These are phyloP conservation scores for Porodaedalea pini DNA, from an alignment of 1,284 basidiomycete genomes.

Conservation along the genomic window DNA sequence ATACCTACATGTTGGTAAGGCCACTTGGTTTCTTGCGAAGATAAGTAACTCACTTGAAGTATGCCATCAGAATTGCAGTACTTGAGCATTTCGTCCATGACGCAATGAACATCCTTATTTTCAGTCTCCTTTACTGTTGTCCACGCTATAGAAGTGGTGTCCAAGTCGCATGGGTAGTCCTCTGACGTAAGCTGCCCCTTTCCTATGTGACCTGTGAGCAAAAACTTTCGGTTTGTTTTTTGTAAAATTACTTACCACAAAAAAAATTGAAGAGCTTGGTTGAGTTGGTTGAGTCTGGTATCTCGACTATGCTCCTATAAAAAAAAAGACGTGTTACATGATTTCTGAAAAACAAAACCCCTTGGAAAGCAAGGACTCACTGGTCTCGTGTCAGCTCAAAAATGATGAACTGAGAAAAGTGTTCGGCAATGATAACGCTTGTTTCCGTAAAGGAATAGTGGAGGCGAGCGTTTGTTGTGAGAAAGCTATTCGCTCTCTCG, in stretches of 20 bases:
- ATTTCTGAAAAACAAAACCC: neutral
- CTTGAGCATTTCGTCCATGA: conserved; percentile 12
- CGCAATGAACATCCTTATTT: neutral
- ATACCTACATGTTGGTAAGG: conserved; percentile 3
- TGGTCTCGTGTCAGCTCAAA: conserved; percentile 41
- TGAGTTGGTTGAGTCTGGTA: neutral
- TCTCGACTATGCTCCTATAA: neutral
- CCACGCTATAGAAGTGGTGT: conserved; percentile 19
- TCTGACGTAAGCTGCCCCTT: conserved; percentile 12
- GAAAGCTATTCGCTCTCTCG: conserved; percentile 38
- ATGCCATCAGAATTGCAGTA: neutral
- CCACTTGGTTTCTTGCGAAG: neutral
- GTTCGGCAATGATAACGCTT: conserved; percentile 43
- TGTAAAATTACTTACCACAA: conserved; percentile 30
- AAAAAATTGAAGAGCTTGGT: neutral
- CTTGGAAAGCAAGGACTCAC: conserved; percentile 36
- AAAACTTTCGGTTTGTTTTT: conserved; percentile 45
- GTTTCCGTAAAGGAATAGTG: conserved; percentile 44
- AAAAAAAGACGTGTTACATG: too few relatives aligned
- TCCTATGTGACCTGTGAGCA: conserved; percentile 44
- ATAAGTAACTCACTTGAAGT: neutral
- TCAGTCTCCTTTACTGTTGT: conserved; percentile 7
- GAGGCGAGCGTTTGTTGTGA: conserved; percentile 38
- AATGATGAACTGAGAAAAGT: conserved; percentile 54
- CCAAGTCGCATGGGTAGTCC: conserved; percentile 16